A percentile compares a stretch with the other conserved stretches of the same genome.
Conservation (phyloP, 768 basidiomycete genomes). For the Trametes punicea region DNA sequence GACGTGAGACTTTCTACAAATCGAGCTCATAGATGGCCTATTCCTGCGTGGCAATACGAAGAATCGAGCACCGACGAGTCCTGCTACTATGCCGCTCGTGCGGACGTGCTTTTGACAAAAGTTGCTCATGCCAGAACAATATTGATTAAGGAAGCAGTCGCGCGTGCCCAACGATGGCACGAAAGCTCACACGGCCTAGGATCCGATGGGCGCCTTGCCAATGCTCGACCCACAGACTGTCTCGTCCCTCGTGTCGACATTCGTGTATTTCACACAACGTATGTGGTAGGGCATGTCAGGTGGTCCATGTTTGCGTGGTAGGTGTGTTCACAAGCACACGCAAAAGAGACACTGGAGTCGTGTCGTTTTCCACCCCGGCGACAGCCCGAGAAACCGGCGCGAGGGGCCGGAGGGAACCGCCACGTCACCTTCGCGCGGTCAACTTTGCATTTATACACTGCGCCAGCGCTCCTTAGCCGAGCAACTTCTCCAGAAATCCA, state of each 20-base stretch:
- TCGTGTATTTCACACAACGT: background rate
- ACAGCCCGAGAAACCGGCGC: conserved; percentile 6
- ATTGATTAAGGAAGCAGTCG: too few species aligned
- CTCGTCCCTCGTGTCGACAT: background rate
- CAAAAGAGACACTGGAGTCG: conserved; percentile 67
- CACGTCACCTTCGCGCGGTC: conserved; percentile 20
- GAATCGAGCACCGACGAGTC: too few species aligned
- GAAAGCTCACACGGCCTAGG: background rate
- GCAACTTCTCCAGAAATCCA: conserved; percentile 11
- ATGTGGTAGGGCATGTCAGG: background rate
- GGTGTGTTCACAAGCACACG: conserved; percentile 54
- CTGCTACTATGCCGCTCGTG: too few species aligned
- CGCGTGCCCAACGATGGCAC: too few species aligned
- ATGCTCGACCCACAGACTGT: background rate
- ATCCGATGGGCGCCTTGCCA: background rate
- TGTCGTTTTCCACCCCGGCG: conserved; percentile 9
- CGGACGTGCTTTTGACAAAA: too few species aligned
- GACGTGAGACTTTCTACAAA: background rate
- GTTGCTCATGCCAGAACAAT: too few species aligned
- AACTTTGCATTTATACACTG: conserved; percentile 13
- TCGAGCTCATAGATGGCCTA: too few species aligned
- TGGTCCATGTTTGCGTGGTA: background rate
- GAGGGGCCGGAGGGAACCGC: conserved; percentile 8
- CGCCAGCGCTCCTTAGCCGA: conserved; percentile 16
- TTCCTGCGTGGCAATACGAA: too few species aligned